These are phyloP conservation scores for Lodderomyces theae DNA, from an alignment of 1,139 yeast genomes.

Conservation along the genomic window DNA sequence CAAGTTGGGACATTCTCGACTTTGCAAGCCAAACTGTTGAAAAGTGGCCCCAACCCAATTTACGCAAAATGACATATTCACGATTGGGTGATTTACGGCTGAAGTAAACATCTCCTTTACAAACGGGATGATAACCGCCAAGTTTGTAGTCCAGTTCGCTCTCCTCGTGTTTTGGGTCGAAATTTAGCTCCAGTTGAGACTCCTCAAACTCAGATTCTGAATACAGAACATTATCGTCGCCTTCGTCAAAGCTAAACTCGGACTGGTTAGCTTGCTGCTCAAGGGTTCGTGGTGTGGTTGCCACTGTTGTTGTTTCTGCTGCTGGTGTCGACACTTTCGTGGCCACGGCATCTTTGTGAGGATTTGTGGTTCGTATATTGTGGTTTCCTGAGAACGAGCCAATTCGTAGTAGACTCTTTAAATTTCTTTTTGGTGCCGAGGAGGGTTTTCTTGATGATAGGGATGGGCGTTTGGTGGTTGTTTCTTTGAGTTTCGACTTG, in stretches of 20 bases:
- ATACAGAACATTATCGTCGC: slow-evolving; percentile 11
- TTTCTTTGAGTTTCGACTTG: background rate
- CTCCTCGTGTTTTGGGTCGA: slow-evolving; percentile 40
- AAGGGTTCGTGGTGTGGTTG: background rate
- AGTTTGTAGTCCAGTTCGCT: slow-evolving; percentile 34
- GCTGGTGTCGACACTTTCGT: background rate
- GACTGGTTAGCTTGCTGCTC: background rate
- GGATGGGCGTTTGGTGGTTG: background rate
- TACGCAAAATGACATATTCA: slow-evolving; percentile 35
- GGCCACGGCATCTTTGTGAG: slow-evolving; percentile 9
- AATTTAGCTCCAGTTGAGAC: slow-evolving; percentile 26
- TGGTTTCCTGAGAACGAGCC: slow-evolving; percentile 14
- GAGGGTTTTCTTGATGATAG: slow-evolving; percentile 3
- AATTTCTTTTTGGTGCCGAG: slow-evolving; percentile 10
- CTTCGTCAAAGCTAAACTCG: slow-evolving; percentile 3
- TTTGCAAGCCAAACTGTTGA: slow-evolving; percentile 85
- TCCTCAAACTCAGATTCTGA: slow-evolving; percentile 12
- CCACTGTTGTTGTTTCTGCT: background rate
- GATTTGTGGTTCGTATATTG: slow-evolving; percentile 14
- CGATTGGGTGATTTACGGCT: slow-evolving; percentile 23
- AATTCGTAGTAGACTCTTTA: slow-evolving; percentile 15
- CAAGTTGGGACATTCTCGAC: slow-evolving; percentile 25
- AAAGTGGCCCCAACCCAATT: slow-evolving; percentile 85
- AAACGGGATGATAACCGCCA: slow-evolving; percentile 46
- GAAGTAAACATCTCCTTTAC: slow-evolving; percentile 37